Evolutionary conservation across 225 moss, liverwort and hornwort genomes (phyloP).

Genomic region (Polytrichum formosum): DNA sequence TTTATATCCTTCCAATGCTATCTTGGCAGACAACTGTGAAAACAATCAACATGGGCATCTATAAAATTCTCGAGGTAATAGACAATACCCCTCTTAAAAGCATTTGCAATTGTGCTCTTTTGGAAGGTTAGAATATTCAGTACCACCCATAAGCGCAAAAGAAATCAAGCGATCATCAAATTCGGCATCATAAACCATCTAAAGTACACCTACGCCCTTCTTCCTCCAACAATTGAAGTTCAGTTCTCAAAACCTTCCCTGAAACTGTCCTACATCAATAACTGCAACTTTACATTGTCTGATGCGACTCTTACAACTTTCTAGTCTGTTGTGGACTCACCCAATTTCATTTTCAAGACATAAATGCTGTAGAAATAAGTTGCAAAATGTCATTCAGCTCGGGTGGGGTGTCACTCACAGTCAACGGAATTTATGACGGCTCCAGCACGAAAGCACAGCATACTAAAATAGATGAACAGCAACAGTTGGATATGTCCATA

Average conservation of each 20-base stretch:
- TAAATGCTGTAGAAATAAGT: too few relatives aligned
- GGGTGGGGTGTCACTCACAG: background rate
- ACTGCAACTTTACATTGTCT: background rate
- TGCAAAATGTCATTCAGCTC: background rate
- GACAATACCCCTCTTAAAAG: too few relatives aligned
- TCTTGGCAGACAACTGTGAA: too few relatives aligned
- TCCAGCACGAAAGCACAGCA: background rate
- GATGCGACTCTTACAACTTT: background rate
- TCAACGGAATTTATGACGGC: slow-evolving; percentile 6
- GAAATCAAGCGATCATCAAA: too few relatives aligned
- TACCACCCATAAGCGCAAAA: too few relatives aligned
- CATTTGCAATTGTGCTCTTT: too few relatives aligned
- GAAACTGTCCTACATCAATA: background rate
- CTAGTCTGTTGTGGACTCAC: background rate
- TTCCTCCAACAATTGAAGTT: background rate
- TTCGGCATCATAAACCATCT: too few relatives aligned
- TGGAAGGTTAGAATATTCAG: too few relatives aligned
- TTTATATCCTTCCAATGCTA: too few relatives aligned
- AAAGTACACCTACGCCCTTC: too few relatives aligned
- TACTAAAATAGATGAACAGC: background rate
- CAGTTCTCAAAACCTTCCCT: background rate
- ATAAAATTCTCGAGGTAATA: too few relatives aligned
- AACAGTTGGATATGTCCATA: background rate
- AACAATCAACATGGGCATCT: too few relatives aligned
- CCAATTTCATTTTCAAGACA: background rate